phyloP scores from a whole-genome alignment of 768 basidiomycete species.

The Strobilomyces confusus region DNA sequence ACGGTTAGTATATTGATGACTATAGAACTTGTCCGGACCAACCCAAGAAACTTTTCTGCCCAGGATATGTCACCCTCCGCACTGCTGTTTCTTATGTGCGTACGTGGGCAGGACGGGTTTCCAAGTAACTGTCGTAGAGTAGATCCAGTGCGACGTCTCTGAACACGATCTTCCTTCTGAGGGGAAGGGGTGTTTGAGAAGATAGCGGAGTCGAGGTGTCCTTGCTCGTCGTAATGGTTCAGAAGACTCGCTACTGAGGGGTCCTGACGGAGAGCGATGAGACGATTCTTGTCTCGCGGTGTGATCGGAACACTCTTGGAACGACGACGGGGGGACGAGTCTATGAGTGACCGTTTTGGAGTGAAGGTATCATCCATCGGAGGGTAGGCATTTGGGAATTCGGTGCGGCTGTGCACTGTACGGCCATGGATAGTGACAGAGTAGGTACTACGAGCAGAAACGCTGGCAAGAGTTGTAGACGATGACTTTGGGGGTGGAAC shows the following conservation, averaged over 20 bases:
- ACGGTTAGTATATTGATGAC: slow-evolving; percentile 8
- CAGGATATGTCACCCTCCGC: slow-evolving; percentile 77
- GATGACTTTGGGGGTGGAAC: slow-evolving; percentile 48
- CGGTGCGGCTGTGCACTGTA: slow-evolving; percentile 55
- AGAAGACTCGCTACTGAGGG: slow-evolving; percentile 76
- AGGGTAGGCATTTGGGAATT: slow-evolving; percentile 61
- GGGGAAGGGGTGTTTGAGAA: slow-evolving; percentile 58
- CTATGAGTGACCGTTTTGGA: slow-evolving; percentile 26
- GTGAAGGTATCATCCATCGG: slow-evolving; percentile 30
- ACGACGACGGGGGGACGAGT: slow-evolving; percentile 25
- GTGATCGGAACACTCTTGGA: slow-evolving; percentile 36
- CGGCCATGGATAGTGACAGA: slow-evolving; percentile 69
- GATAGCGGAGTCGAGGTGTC: slow-evolving; percentile 52
- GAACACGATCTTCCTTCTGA: slow-evolving; percentile 41
- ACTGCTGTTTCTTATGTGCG: slow-evolving; percentile 30
- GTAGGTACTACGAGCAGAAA: slow-evolving; percentile 57
- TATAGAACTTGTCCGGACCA: slow-evolving; percentile 16
- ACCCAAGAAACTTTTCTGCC: slow-evolving; percentile 76
- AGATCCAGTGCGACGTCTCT: slow-evolving; percentile 60
- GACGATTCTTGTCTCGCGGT: slow-evolving; percentile 47
- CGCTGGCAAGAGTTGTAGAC: slow-evolving; percentile 49
- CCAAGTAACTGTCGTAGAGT: slow-evolving; percentile 74
- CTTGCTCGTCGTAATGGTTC: slow-evolving; percentile 70
- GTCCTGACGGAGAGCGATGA: slow-evolving; percentile 62
- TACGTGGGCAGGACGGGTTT: slow-evolving; percentile 35